Conservation (phyloP, 495 filamentous ascomycete species). For the Collariella sp. region DNA sequence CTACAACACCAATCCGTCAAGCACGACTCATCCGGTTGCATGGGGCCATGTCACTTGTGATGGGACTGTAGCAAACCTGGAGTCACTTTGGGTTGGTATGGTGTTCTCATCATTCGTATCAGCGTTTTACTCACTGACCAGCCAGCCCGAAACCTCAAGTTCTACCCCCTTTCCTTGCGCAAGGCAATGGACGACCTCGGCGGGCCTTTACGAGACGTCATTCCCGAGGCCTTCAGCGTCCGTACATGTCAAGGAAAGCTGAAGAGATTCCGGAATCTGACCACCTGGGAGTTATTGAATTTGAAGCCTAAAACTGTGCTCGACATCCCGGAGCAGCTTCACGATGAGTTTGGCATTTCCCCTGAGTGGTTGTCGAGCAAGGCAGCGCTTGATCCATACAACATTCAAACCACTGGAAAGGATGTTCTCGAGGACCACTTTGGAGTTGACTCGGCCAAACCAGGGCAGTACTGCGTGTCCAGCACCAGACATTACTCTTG, state of each 20-base stretch:
- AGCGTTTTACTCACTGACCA: not conserved
- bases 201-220: constrained; percentile 22
- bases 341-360: constrained; percentile 32
- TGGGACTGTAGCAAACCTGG: constrained; percentile 41
- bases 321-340: constrained; percentile 32
- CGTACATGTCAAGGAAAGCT: constrained; percentile 25
- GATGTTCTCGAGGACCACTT: constrained; percentile 27
- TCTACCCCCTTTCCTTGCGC: constrained; percentile 37
- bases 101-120: not conserved
- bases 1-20: constrained; percentile 15
- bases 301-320: constrained; percentile 32
- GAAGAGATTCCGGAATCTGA: constrained; percentile 31
- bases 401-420: constrained; percentile 37
- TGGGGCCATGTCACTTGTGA: constrained; percentile 41
- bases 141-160: constrained; percentile 38
- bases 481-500: constrained; percentile 41
- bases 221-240: constrained; percentile 29
- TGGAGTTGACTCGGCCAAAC: constrained; percentile 15
- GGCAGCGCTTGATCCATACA: constrained; percentile 27
- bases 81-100: constrained; percentile 33
- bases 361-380: constrained; percentile 21
- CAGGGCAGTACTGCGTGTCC: constrained; percentile 28
- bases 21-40: constrained; percentile 10
- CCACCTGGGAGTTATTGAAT: constrained; percentile 43
- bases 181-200: constrained; percentile 29